Percentiles rank a stretch among this genome's conserved stretches.
Evolutionary conservation across 768 basidiomycete species (phyloP).

Genomic region (Calocybe gangraenosa): DNA sequence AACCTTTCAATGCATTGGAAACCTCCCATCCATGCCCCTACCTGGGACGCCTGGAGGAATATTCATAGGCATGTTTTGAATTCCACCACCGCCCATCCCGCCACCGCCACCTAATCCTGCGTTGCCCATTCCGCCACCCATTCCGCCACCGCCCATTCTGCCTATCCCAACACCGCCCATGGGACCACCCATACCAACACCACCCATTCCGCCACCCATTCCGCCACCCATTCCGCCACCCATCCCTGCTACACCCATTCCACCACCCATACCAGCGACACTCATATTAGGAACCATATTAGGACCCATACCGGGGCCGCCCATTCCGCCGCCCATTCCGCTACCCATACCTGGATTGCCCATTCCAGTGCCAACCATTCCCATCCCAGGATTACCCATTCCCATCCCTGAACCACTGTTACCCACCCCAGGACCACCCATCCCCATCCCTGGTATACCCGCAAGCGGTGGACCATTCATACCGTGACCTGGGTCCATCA

Average conservation of each 20-base stretch:
- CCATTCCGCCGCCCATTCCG: conserved; percentile 14
- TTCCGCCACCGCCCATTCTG: conserved; percentile 20
- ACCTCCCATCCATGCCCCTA: conserved; percentile 26
- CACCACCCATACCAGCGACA: conserved; percentile 17
- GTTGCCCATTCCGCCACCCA: conserved; percentile 14
- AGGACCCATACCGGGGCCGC: conserved; percentile 5
- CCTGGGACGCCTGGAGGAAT: conserved; percentile 21
- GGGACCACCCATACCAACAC: conserved; percentile 21
- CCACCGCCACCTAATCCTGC: conserved; percentile 22
- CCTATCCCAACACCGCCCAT: conserved; percentile 23
- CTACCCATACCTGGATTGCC: conserved; percentile 15
- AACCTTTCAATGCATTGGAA: conserved; percentile 21
- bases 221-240: conserved; percentile 21
- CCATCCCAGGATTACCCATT: conserved; percentile 19
- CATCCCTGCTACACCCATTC: conserved; percentile 18
- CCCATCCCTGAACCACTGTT: conserved; percentile 18
- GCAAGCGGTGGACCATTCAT: conserved; percentile 15
- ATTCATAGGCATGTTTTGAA: conserved; percentile 26
- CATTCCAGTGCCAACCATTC: conserved; percentile 14
- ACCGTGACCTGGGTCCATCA: conserved; percentile 17
- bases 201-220: conserved; percentile 15
- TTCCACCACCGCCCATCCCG: conserved; percentile 26
- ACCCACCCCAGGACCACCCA: conserved; percentile 15
- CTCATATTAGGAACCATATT: conserved; percentile 18
- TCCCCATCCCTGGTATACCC: conserved; percentile 21